These are phyloP conservation scores for Colletotrichum acutatum DNA, from an alignment of 2,329 filamentous ascomycete genomes.

Conservation along the genomic window DNA sequence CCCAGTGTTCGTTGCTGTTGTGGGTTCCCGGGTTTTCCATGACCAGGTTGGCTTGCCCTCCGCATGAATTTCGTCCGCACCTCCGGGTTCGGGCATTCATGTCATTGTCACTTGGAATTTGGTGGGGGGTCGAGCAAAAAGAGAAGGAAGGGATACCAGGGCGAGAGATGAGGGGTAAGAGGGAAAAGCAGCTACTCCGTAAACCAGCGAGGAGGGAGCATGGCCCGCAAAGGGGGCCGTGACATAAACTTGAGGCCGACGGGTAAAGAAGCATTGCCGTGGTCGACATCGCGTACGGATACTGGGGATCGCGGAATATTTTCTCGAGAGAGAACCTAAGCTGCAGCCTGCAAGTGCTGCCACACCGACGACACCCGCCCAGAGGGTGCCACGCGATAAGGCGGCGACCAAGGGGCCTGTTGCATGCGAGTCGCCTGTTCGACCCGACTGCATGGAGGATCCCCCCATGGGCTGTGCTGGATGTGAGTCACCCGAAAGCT, in stretches of 20 bases:
- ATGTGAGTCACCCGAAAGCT: constrained; percentile 28
- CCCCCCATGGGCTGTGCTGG: constrained; percentile 25
- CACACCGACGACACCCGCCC: neutral
- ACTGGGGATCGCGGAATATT: constrained; percentile 25
- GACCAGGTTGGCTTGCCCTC: constrained; percentile 10
- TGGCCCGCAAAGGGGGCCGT: neutral
- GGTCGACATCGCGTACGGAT: constrained; percentile 8
- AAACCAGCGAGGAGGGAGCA: neutral
- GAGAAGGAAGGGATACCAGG: neutral
- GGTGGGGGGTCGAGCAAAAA: neutral
- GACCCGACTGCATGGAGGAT: constrained; percentile 28
- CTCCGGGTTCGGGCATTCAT: constrained; percentile 3
- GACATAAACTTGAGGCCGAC: neutral
- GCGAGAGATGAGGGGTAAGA: constrained; percentile 10
- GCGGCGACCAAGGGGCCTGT: constrained; percentile 17
- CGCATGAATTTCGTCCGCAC: constrained; percentile 9
- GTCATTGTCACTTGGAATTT: neutral
- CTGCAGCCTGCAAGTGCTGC: neutral
- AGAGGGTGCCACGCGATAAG: constrained; percentile 35
- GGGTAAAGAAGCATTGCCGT: neutral
- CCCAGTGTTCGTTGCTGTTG: neutral
- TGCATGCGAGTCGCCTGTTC: constrained; percentile 24
- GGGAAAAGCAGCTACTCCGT: too few species aligned
- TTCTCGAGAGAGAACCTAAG: neutral
- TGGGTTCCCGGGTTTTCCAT: neutral